These are phyloP conservation scores for Solanum aculeatissimum DNA, from an alignment of 305 asterid species.

Conservation along the genomic window DNA sequence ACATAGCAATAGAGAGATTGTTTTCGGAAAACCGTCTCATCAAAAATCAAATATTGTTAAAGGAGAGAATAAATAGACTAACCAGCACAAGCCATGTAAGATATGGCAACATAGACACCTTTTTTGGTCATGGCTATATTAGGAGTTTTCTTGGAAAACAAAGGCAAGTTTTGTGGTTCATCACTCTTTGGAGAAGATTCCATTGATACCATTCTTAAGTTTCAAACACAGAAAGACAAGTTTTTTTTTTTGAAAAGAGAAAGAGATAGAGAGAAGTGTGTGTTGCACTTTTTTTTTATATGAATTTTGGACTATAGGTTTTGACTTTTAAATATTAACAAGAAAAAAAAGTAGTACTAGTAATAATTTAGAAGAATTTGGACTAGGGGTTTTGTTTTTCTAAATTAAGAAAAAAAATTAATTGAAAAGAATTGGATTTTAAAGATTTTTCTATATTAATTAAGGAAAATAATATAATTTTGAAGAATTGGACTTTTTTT, in stretches of 20 bases:
- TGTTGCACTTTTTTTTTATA: not conserved
- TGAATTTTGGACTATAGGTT: not conserved
- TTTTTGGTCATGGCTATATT: slow-evolving; percentile 1
- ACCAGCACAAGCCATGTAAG: slow-evolving; percentile 20
- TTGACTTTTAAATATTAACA: not conserved
- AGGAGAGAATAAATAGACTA: not conserved
- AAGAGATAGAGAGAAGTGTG: not conserved
- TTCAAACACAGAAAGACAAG: not conserved
- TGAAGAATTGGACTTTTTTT: not conserved
- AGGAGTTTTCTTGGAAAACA: not conserved
- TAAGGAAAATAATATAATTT: not conserved
- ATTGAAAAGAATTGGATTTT: not conserved
- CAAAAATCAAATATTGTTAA: too few relatives aligned
- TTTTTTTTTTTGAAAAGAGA: not conserved
- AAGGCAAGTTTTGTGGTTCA: not conserved
- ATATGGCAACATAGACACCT: slow-evolving; percentile 16
- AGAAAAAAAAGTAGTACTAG: not conserved
- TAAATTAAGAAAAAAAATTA: not conserved
- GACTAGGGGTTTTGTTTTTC: not conserved
- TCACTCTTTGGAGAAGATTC: slow-evolving; percentile 2
- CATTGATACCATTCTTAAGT: not conserved
- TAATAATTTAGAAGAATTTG: not conserved
- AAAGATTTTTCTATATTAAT: not conserved
- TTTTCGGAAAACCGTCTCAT: too few relatives aligned
- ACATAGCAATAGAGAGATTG: too few relatives aligned